Evolutionary conservation across 768 basidiomycete genomes (phyloP).

Genomic region (Lactarius deliciosus): DNA sequence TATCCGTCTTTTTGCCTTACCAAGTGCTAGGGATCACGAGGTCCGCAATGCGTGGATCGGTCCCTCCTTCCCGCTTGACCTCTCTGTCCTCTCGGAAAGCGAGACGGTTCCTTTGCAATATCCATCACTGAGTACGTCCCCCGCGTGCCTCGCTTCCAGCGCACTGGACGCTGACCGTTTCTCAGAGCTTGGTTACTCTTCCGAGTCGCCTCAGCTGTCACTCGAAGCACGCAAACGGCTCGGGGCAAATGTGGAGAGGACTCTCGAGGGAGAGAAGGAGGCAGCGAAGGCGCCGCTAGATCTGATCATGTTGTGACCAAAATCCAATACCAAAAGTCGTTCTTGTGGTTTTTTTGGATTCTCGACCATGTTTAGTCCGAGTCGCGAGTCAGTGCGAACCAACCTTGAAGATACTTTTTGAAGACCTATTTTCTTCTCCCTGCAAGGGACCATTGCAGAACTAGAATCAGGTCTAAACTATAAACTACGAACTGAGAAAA

Average conservation of each 20-base stretch:
- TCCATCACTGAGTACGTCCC: slow-evolving; percentile 40
- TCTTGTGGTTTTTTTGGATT: not conserved
- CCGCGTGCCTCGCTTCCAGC: not conserved
- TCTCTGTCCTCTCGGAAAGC: slow-evolving; percentile 50
- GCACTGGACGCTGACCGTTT: not conserved
- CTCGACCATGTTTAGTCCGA: not conserved
- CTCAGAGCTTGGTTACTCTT: slow-evolving; percentile 70
- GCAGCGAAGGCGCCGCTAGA: slow-evolving; percentile 53
- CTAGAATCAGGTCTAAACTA: too few species aligned
- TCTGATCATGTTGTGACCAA: not conserved
- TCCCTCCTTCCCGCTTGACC: slow-evolving; percentile 64
- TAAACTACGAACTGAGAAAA: too few species aligned
- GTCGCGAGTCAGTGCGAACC: too few species aligned
- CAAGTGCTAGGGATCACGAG: slow-evolving; percentile 59
- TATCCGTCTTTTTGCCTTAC: not conserved
- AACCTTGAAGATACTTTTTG: too few species aligned
- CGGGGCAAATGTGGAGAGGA: slow-evolving; percentile 59
- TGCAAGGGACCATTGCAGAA: too few species aligned
- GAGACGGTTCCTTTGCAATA: slow-evolving; percentile 68
- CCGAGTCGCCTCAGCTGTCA: slow-evolving; percentile 46
- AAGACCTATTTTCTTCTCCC: too few species aligned
- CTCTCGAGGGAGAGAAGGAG: slow-evolving; percentile 60
- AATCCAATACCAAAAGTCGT: not conserved
- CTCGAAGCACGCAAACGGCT: slow-evolving; percentile 61
- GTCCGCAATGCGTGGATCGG: slow-evolving; percentile 73